phyloP scores from a whole-genome alignment of 345 rosid species.

The Ricinus communis region DNA sequence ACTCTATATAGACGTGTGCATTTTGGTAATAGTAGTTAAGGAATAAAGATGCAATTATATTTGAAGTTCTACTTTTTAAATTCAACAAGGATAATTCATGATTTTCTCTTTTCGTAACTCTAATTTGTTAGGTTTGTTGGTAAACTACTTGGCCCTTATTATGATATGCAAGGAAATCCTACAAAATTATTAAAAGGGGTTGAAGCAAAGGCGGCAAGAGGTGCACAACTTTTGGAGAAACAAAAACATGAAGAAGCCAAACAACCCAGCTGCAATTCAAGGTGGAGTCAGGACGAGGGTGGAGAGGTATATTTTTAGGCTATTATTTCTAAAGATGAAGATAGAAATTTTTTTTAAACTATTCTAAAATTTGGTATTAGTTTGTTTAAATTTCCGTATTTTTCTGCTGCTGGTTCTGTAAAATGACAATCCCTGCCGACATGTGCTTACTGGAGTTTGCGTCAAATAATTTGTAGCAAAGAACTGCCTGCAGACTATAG shows the following conservation, averaged over 20 bases:
- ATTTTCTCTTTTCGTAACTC: neutral
- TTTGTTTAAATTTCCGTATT: neutral
- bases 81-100: neutral
- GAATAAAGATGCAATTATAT: too few species aligned
- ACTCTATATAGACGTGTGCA: too few species aligned
- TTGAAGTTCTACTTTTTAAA: too few species aligned
- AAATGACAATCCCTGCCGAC: neutral
- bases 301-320: constrained; percentile 58
- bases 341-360: neutral
- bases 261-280: constrained; percentile 79
- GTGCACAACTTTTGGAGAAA: constrained; percentile 83
- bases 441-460: too few species aligned
- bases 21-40: too few species aligned
- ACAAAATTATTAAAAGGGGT: constrained; percentile 87
- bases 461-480: too few species aligned
- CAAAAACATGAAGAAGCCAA: constrained; percentile 92
- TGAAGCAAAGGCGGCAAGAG: constrained; percentile 93
- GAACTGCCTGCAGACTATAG: too few species aligned
- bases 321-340: too few species aligned
- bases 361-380: neutral
- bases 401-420: neutral
- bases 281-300: constrained; percentile 91
- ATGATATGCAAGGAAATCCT: constrained; percentile 74
- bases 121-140: constrained; percentile 61
- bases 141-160: constrained; percentile 82